These are phyloP conservation scores for Rhynchosporium graminicola DNA, from an alignment of 2,329 filamentous ascomycete genomes.

Conservation along the genomic window DNA sequence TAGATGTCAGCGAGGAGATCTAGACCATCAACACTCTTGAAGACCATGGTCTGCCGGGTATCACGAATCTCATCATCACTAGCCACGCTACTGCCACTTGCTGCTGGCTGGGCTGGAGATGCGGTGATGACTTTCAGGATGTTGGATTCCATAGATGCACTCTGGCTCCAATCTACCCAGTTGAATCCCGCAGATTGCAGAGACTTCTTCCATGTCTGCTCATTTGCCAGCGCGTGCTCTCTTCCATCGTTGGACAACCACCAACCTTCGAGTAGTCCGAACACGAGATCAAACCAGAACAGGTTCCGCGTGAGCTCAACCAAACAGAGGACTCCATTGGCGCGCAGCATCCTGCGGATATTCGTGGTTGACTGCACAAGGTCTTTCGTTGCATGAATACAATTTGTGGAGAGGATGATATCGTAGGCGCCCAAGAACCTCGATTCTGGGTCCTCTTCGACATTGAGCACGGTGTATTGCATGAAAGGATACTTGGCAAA, in stretches of 20 bases:
- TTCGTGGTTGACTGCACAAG: constrained; percentile 19
- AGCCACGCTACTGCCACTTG: constrained; percentile 30
- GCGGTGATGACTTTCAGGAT: constrained; percentile 13
- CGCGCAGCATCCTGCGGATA: constrained; percentile 23
- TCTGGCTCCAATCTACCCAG: constrained; percentile 24
- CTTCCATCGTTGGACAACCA: constrained; percentile 37
- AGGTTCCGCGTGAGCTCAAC: constrained; percentile 32
- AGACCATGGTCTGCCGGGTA: constrained; percentile 42
- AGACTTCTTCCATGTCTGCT: constrained; percentile 22
- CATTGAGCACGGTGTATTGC: constrained; percentile 17
- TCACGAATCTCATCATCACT: too few relatives aligned
- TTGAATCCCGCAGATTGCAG: constrained; percentile 23
- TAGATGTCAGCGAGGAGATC: constrained; percentile 41
- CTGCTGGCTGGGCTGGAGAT: neutral
- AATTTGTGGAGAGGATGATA: constrained; percentile 33
- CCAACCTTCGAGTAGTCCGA: constrained; percentile 38
- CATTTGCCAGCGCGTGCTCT: constrained; percentile 26
- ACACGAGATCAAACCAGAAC: constrained; percentile 35
- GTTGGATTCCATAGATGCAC: constrained; percentile 16
- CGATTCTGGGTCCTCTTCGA: constrained; percentile 26
- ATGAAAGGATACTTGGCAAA: constrained; percentile 12
- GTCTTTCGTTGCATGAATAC: constrained; percentile 33
- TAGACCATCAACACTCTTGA: constrained; percentile 28
- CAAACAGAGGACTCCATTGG: constrained; percentile 30
- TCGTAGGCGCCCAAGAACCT: constrained; percentile 25